Percentiles rank a stretch among this genome's conserved stretches.
Evolutionary conservation across 129 eudicot genomes (phyloP).

Genomic region (Centrapalus pauciflorus): DNA sequence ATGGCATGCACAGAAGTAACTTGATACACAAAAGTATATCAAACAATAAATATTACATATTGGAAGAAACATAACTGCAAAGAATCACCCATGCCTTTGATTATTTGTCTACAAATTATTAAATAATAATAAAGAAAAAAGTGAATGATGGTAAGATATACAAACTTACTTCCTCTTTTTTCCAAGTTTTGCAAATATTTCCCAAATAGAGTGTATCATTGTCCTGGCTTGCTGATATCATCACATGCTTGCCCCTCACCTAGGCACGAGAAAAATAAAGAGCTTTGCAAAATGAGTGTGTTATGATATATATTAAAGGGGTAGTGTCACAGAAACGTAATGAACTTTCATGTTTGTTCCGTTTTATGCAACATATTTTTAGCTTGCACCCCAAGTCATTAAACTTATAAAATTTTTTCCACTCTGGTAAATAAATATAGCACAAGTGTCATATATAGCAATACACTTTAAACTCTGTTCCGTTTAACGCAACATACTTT

Average conservation of each 20-base stretch:
- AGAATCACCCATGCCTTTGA: too few relatives aligned
- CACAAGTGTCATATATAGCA: too few relatives aligned
- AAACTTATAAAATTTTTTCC: too few relatives aligned
- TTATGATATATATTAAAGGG: background rate
- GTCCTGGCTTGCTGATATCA: conserved; percentile 38
- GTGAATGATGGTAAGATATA: conserved; percentile 7
- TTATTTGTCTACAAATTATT: background rate
- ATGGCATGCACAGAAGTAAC: background rate
- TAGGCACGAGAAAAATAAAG: conserved; percentile 12
- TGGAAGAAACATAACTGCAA: background rate
- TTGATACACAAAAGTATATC: background rate
- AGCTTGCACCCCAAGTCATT: too few relatives aligned
- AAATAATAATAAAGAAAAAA: too few relatives aligned
- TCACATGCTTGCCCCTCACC: conserved; percentile 45
- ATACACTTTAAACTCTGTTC: too few relatives aligned
- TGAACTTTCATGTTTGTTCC: too few relatives aligned
- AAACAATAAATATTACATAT: background rate
- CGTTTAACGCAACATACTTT: too few relatives aligned
- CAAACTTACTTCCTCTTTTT: conserved; percentile 36
- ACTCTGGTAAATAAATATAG: too few relatives aligned
- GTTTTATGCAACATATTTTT: too few relatives aligned
- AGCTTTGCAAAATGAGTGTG: background rate
- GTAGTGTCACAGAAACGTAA: too few relatives aligned
- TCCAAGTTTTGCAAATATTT: conserved; percentile 47
- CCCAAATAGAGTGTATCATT: conserved; percentile 40